Evolutionary conservation across 306 rosid genomes (phyloP).

Genomic region (Acmispon strigosus): DNA sequence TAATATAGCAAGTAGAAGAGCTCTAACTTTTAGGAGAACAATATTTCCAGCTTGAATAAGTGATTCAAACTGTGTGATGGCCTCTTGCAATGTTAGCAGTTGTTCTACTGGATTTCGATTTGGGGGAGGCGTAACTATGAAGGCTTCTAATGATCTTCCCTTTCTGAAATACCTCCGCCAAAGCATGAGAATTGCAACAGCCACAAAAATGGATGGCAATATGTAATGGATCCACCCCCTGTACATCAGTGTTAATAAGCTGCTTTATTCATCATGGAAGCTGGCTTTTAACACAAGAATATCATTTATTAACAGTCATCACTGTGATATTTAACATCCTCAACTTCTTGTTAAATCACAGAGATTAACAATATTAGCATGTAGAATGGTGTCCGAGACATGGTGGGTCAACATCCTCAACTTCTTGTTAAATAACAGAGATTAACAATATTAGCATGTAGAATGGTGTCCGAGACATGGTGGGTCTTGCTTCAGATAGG

Average conservation of each 20-base stretch:
- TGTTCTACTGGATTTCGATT: conserved; percentile 83
- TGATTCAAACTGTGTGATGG: conserved; percentile 68
- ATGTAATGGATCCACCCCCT: conserved; percentile 85
- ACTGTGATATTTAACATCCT: conserved; percentile 11
- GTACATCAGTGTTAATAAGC: conserved; percentile 30
- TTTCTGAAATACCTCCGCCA: conserved; percentile 57
- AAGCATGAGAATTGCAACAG: conserved; percentile 55
- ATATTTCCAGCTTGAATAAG: conserved; percentile 78
- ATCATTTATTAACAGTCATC: conserved; percentile 16
- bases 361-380: not conserved
- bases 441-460: conserved; percentile 1
- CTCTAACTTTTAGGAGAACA: conserved; percentile 76
- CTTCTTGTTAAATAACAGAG: conserved; percentile 2
- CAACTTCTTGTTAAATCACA: not conserved
- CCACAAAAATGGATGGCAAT: conserved; percentile 55
- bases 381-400: conserved; percentile 10
- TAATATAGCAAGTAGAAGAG: conserved; percentile 71
- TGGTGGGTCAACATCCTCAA: too few relatives aligned
- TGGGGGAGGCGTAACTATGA: conserved; percentile 59
- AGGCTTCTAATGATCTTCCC: conserved; percentile 56
- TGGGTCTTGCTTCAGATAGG: conserved; percentile 9
- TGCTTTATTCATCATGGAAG: conserved; percentile 10
- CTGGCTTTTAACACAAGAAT: conserved; percentile 13
- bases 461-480: conserved; percentile 10
- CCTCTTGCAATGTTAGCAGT: conserved; percentile 77